Conservation (phyloP, 2,329 filamentous ascomycete species). For the Aspergillus japonicus region DNA sequence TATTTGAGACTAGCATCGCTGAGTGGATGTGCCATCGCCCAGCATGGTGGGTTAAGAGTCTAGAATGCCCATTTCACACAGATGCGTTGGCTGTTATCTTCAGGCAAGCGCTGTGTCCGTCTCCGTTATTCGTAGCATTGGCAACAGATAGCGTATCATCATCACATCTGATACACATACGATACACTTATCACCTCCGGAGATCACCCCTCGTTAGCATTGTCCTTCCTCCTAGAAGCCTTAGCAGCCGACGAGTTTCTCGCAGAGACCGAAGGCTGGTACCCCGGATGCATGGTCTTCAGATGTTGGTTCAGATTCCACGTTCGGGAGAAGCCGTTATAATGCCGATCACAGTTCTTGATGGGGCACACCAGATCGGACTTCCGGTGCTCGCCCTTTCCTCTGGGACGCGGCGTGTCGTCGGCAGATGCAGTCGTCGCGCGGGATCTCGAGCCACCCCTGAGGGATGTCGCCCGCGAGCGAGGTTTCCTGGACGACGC, state of each 20-base stretch:
- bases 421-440: conserved; percentile 11
- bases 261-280: conserved; percentile 10
- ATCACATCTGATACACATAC: too few relatives aligned
- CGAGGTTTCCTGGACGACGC: conserved; percentile 1
- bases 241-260: neutral
- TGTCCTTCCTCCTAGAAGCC: neutral
- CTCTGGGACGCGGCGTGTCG: conserved; percentile 7
- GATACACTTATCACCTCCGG: too few relatives aligned
- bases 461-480: conserved; percentile 13
- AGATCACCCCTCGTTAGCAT: neutral
- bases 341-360: conserved; percentile 28
- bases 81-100: too few relatives aligned
- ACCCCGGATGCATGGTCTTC: conserved; percentile 31
- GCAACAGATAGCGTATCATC: too few relatives aligned
- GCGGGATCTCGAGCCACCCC: conserved; percentile 14
- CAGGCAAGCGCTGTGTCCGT: too few relatives aligned
- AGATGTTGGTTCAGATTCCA: conserved; percentile 42
- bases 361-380: conserved; percentile 33
- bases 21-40: too few relatives aligned
- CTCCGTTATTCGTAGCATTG: too few relatives aligned
- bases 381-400: conserved; percentile 30
- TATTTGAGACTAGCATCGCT: too few relatives aligned
- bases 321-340: conserved; percentile 34
- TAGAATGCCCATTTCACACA: too few relatives aligned
- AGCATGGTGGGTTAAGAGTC: too few relatives aligned